Percentiles rank a stretch among this genome's conserved stretches.
Conservation (phyloP, 2,329 filamentous ascomycete species). For the Scedosporium dehoogii region DNA sequence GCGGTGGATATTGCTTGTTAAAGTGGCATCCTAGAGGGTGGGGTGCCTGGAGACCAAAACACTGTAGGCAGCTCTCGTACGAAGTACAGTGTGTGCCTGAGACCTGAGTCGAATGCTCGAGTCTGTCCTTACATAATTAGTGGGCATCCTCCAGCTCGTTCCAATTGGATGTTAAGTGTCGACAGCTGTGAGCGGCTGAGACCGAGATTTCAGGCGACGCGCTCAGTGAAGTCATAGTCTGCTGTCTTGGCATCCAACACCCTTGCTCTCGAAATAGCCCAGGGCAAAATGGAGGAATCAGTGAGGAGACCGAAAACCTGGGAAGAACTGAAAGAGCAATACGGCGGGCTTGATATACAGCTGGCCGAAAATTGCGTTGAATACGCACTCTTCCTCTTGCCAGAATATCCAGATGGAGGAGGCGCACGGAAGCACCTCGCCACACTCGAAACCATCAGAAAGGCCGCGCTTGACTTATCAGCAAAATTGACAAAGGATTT, state of each 20-base stretch:
- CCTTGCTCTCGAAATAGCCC: not conserved
- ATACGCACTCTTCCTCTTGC: conserved; percentile 68
- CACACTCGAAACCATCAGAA: conserved; percentile 62
- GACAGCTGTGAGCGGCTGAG: too few species aligned
- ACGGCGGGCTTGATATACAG: conserved; percentile 13
- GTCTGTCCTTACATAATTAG: too few species aligned
- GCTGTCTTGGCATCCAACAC: not conserved
- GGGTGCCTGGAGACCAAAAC: not conserved
- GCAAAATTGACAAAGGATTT: conserved; percentile 66
- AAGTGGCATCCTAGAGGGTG: not conserved
- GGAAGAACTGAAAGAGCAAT: conserved; percentile 2
- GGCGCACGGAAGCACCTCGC: conserved; percentile 48
- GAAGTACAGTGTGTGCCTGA: too few species aligned
- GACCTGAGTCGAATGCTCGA: too few species aligned
- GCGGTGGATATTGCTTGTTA: not conserved
- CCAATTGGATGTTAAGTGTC: too few species aligned
- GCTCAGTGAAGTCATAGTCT: not conserved
- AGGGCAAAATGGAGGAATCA: not conserved
- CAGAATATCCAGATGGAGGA: conserved; percentile 29
- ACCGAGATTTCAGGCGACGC: too few species aligned
- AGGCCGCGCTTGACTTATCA: conserved; percentile 52
- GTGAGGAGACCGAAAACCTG: conserved; percentile 4
- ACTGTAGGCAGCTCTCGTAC: too few species aligned
- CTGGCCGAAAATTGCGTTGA: conserved; percentile 79
- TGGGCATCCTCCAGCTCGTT: too few species aligned